Conservation (phyloP, 1,284 basidiomycete genomes). For the Puccinia polysora region DNA sequence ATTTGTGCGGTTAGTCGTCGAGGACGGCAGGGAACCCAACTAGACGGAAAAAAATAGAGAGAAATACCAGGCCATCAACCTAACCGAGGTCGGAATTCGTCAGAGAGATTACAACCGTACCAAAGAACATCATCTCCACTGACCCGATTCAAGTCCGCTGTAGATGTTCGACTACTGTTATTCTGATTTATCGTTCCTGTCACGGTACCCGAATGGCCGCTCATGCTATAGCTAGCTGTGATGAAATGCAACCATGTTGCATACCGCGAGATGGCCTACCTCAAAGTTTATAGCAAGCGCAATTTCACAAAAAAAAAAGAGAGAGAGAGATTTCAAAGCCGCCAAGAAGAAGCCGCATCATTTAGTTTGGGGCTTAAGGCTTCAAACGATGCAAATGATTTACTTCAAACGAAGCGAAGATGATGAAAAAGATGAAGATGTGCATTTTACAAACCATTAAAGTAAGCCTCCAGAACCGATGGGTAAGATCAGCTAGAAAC, state of each 20-base stretch:
- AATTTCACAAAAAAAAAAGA: constrained; percentile 2
- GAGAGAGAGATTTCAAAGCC: not conserved
- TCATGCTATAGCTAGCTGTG: not conserved
- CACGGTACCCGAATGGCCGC: constrained; percentile 1
- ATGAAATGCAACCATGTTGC: constrained; percentile 30
- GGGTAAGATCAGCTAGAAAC: constrained; percentile 40
- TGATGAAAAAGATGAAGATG: too few relatives aligned
- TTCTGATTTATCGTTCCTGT: not conserved
- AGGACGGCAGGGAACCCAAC: constrained; percentile 26
- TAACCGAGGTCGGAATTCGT: constrained; percentile 36
- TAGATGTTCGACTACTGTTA: not conserved
- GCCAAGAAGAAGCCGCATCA: too few relatives aligned
- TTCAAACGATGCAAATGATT: too few relatives aligned
- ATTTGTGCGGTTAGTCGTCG: constrained; percentile 8
- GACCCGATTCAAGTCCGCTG: constrained; percentile 37
- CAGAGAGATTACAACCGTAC: constrained; percentile 34
- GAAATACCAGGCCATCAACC: constrained; percentile 29
- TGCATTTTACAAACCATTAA: constrained; percentile 30
- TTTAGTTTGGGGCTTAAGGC: too few relatives aligned
- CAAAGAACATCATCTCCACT: constrained; percentile 29
- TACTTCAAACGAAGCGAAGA: too few relatives aligned
- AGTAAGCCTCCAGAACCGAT: constrained; percentile 39
- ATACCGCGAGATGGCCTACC: constrained; percentile 27
- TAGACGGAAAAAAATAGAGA: not conserved
- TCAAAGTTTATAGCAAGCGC: not conserved